phyloP scores from a whole-genome alignment of 176 grass and related monocot species.

The Elaeis guineensis region DNA sequence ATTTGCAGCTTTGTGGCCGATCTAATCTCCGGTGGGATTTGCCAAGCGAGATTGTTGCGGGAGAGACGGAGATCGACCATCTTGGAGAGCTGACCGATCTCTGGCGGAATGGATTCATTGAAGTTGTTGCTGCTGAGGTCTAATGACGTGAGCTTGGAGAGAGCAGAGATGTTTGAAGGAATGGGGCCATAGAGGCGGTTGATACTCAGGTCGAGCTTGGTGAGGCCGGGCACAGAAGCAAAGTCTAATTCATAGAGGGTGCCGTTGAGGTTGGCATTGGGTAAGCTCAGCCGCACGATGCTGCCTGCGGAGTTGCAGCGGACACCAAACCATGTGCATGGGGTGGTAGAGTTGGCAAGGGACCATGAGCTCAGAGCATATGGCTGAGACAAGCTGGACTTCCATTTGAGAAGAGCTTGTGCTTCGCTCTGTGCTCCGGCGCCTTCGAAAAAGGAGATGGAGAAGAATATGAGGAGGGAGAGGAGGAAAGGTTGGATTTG shows the following conservation, averaged over 20 bases:
- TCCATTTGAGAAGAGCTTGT: conserved; percentile 54
- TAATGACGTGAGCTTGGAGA: conserved; percentile 27
- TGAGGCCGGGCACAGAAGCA: conserved; percentile 29
- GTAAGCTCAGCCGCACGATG: conserved; percentile 38
- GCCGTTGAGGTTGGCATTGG: conserved; percentile 35
- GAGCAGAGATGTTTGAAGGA: conserved; percentile 24
- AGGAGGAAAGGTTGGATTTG: no score
- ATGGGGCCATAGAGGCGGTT: conserved; percentile 45
- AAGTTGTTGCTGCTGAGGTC: conserved; percentile 42
- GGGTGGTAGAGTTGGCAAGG: conserved; percentile 18
- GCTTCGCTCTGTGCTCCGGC: conserved; percentile 25
- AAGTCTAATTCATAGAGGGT: conserved; percentile 49
- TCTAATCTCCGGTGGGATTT: no score
- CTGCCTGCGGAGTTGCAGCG: conserved; percentile 35
- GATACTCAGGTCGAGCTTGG: conserved; percentile 48
- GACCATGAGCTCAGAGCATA: conserved; percentile 44
- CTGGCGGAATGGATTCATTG: no score
- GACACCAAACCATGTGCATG: conserved; percentile 59
- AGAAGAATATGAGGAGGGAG: background rate
- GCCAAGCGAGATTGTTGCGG: no score
- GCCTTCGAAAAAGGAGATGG: background rate
- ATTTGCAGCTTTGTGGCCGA: no score
- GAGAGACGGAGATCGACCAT: no score
- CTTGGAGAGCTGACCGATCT: no score
- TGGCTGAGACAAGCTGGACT: conserved; percentile 31